phyloP scores from a whole-genome alignment of 2,329 filamentous ascomycete genomes.

The Cladosporium sp. region DNA sequence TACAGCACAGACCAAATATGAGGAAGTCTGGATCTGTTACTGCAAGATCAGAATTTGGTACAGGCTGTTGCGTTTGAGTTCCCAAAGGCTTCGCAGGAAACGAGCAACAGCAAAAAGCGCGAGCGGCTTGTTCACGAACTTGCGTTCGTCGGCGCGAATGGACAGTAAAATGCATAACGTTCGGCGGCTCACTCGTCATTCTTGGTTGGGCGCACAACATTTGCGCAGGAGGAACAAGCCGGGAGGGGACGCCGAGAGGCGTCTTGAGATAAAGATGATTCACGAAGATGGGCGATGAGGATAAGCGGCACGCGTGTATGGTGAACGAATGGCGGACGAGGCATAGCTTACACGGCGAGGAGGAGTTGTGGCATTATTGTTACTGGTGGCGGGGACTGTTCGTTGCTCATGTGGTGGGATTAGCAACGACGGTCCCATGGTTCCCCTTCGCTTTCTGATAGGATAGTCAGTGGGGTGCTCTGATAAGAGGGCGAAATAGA shows the following conservation, averaged over 20 bases:
- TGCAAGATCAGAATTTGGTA: not conserved
- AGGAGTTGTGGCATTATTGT: conserved; percentile 1
- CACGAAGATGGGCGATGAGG: not conserved
- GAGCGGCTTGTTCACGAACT: not conserved
- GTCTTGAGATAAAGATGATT: not conserved
- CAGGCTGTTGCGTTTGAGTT: not conserved
- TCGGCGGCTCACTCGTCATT: not conserved
- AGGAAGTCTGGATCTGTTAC: conserved; percentile 26
- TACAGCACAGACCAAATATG: conserved; percentile 76
- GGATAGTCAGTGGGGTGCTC: not conserved
- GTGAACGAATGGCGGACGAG: not conserved
- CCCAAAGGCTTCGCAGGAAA: no score
- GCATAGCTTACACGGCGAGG: not conserved
- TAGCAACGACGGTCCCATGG: not conserved
- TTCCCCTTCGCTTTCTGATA: not conserved
- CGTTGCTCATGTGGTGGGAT: not conserved
- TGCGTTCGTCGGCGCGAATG: no score
- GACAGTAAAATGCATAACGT: no score
- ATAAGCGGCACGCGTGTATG: not conserved
- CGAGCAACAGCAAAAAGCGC: not conserved
- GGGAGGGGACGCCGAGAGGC: not conserved
- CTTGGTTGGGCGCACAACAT: not conserved
- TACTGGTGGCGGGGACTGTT: not conserved
- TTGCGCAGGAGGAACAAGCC: not conserved
- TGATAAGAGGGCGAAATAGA: not conserved